Evolutionary conservation across 805 yeast species (phyloP), one percentile per base, ranked within the genome.

Genomic region (Diddensiella transvaalensis): DNA sequence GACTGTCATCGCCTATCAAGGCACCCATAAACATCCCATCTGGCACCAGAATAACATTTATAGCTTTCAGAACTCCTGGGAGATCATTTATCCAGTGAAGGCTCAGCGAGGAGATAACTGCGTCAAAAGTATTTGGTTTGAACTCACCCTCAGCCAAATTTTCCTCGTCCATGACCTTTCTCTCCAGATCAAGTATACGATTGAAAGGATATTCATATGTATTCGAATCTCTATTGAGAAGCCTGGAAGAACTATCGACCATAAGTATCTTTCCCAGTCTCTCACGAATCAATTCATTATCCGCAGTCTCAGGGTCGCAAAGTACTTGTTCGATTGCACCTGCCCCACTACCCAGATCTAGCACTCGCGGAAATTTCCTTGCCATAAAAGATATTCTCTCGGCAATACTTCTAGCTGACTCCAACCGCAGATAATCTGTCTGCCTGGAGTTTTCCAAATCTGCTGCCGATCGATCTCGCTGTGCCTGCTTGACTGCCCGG

Each of bases 41-140:
- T 1, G 91, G 91, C 51, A 78, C 78, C 32, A 87, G 69, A 22
- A 85, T 73, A 3, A 67, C 60, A 60, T 80, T 78, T 55, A 87
- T 74, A 50, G 77, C 73, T 15, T 66, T 63, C 44, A 87, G 72
- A 2, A 79, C 77, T 1, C 73, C 70, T 0, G 95, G 95, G n/a
- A 87, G 72, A 57, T 87, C 90, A 59, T 87, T 87, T 50, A 85
- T 80, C 96, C 96, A 87, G 64, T 87, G 95, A 61, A 87, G 61
- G 19, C 86, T 76, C 54, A 86, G 64, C 61, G 85, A 86, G 2
- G 89, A 82, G 2, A 87, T 63, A 2, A 87, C 85, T 2, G 88
- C 85, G 62, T 86, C 90, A 59, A 75, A 84, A 17, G 72, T 65
- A 45, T 72, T 66, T 5, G 67, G 55, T 30, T 45, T 59, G 23